Evolutionary conservation across 139 green algal species (phyloP).

Genomic region (Pleodorina starrii): DNA sequence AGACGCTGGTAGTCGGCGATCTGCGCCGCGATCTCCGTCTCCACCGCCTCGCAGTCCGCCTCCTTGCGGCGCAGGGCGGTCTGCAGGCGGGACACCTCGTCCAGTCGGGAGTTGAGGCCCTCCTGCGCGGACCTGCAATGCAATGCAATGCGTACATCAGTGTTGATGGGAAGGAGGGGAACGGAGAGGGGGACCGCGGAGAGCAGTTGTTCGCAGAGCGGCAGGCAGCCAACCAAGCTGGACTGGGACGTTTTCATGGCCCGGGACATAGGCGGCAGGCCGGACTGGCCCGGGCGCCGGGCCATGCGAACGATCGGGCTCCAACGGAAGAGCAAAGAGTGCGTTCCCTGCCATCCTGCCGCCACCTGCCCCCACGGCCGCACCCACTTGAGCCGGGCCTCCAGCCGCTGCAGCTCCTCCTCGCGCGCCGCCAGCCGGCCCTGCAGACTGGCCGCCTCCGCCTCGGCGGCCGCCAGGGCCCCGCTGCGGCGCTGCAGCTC

Average conservation of each 20-base stretch:
- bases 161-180: too few species aligned
- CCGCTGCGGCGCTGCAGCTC: slow-evolving; percentile 30
- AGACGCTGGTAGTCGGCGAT: slow-evolving; percentile 56
- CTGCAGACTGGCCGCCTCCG: not conserved
- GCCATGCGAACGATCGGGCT: too few species aligned
- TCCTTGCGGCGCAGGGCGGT: slow-evolving; percentile 52
- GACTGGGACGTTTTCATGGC: too few species aligned
- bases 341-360: too few species aligned
- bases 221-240: too few species aligned
- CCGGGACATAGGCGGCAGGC: too few species aligned
- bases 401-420: slow-evolving; percentile 44
- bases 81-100: slow-evolving; percentile 44
- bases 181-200: too few species aligned
- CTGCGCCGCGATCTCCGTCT: slow-evolving; percentile 54
- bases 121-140: slow-evolving; percentile 35
- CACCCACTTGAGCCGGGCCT: slow-evolving; percentile 34
- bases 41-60: slow-evolving; percentile 47
- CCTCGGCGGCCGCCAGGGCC: not conserved
- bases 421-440: slow-evolving; percentile 18
- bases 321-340: too few species aligned
- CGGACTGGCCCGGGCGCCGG: too few species aligned
- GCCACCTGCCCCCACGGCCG: not conserved
- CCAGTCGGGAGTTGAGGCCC: not conserved
- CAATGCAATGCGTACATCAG: too few species aligned
- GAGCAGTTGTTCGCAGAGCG: too few species aligned